Evolutionary conservation across 2,329 filamentous ascomycete species (phyloP), one percentile per base, ranked within the genome.

Genomic region (Talaromyces amestolkiae): DNA sequence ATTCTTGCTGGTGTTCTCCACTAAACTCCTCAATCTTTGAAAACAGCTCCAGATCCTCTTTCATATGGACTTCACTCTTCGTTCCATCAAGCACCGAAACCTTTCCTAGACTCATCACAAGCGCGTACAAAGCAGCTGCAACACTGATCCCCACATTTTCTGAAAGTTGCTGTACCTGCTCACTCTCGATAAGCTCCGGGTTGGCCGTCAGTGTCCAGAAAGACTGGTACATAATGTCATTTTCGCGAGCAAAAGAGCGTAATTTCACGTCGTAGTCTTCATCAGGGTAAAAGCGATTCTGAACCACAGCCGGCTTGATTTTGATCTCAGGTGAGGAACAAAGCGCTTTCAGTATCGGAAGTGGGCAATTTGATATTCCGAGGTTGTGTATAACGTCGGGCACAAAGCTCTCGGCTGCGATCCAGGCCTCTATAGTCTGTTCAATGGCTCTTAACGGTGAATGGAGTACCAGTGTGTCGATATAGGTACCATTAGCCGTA

Each of bases 331-430:
- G 72, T 1, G 71, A 74, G 0, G 47, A 66, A 66, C 82, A 81
- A 0, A 93, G 77, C 4, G 78, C 76, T 61, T 83, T 74, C 0
- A 95, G 81, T 1, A 86, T 76, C 0, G 81, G 74, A 1, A 90
- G 77, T n/a, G 82, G 79, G n/a, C 86, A 85, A 75, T 95, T 95
- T 63, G 90, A 92, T 64, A 95, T 89, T 47, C 92, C 92, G 8
- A 95, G 80, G 35, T 86, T 82, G 47, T 86, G 87, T 68, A 93
- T 87, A 51, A 75, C 76, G 69, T 83, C 73, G 0, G 90, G 89
- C 1, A 92, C 87, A 71, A 89, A 92, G 3, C 82, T 78, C 72
- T 90, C 86, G 15, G 94, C 81, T 0, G 86, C 78, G 24, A 78
- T 77, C 90, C 91, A 94, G 10, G 87, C 91, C 64, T 85, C 80